Percentiles rank a stretch among this genome's conserved stretches.
These are phyloP conservation scores for Mucor mucedo DNA, from an alignment of 371 early-diverging fungal species.

Conservation along the genomic window DNA sequence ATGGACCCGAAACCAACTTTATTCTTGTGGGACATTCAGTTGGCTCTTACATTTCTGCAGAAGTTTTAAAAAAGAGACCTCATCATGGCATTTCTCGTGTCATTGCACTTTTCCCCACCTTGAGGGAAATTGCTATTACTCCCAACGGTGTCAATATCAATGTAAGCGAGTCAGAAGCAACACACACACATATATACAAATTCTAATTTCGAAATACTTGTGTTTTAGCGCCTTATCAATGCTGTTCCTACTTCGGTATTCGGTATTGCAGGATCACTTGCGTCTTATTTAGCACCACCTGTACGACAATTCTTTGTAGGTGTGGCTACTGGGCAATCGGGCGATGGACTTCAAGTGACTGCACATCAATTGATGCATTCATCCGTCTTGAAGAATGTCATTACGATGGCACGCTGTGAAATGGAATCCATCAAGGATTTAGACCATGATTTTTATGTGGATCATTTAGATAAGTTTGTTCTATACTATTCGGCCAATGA, in stretches of 20 bases:
- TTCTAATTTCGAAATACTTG: neutral
- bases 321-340: slow-evolving; percentile 49
- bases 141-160: slow-evolving; percentile 74
- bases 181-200: neutral
- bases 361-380: slow-evolving; percentile 66
- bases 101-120: slow-evolving; percentile 79
- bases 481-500: slow-evolving; percentile 83
- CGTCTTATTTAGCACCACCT: slow-evolving; percentile 47
- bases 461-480: slow-evolving; percentile 68
- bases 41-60: slow-evolving; percentile 66
- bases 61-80: slow-evolving; percentile 63
- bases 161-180: slow-evolving; percentile 32
- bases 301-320: slow-evolving; percentile 37
- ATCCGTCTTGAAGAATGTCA: slow-evolving; percentile 62
- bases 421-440: slow-evolving; percentile 72
- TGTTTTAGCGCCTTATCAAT: slow-evolving; percentile 43
- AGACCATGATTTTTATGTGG: slow-evolving; percentile 65
- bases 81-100: slow-evolving; percentile 62
- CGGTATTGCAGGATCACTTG: slow-evolving; percentile 37
- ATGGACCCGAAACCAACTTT: slow-evolving; percentile 57
- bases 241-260: slow-evolving; percentile 41
- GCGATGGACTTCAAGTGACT: slow-evolving; percentile 57
- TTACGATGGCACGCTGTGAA: slow-evolving; percentile 75
- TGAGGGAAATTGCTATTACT: slow-evolving; percentile 75
- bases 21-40: slow-evolving; percentile 73